A percentile compares a stretch with the other conserved stretches of the same genome.
Conservation (phyloP, 2,329 filamentous ascomycete species). For the Chrysosporium queenslandicum region DNA sequence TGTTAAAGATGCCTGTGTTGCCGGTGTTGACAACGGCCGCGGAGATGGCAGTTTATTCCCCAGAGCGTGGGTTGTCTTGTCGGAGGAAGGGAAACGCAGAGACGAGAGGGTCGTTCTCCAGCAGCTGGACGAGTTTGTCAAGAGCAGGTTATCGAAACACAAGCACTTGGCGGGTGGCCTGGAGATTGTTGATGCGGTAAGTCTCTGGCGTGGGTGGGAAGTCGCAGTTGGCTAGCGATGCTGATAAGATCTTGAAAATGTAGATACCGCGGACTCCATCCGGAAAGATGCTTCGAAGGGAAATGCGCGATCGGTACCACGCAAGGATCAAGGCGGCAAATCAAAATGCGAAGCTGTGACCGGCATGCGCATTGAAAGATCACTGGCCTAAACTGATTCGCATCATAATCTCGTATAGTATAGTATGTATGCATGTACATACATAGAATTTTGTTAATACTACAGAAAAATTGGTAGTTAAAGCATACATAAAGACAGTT, state of each 20-base stretch:
- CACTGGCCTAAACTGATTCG: no score
- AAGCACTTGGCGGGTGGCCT: constrained; percentile 15
- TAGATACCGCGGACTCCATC: constrained; percentile 16
- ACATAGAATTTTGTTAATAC: no score
- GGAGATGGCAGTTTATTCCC: constrained; percentile 14
- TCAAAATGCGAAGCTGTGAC: constrained; percentile 7
- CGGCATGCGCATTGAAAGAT: no score
- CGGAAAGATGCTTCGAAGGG: constrained; percentile 15
- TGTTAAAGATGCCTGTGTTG: constrained; percentile 13
- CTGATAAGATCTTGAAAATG: not conserved
- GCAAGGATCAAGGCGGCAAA: constrained; percentile 10
- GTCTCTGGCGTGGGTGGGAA: not conserved
- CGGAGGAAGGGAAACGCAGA: constrained; percentile 8
- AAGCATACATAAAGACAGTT: no score
- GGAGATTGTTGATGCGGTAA: constrained; percentile 13
- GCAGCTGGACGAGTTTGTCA: constrained; percentile 14
- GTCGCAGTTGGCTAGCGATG: no score
- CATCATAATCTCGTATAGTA: no score
- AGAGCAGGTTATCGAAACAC: constrained; percentile 13
- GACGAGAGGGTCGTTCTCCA: not conserved
- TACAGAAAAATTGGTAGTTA: no score
- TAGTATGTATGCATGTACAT: no score
- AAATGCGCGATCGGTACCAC: constrained; percentile 15
- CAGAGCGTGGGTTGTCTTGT: constrained; percentile 13
- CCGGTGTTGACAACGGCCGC: constrained; percentile 14